phyloP scores from a whole-genome alignment of 2,329 filamentous ascomycete species.

The Myrmaecium sp. region DNA sequence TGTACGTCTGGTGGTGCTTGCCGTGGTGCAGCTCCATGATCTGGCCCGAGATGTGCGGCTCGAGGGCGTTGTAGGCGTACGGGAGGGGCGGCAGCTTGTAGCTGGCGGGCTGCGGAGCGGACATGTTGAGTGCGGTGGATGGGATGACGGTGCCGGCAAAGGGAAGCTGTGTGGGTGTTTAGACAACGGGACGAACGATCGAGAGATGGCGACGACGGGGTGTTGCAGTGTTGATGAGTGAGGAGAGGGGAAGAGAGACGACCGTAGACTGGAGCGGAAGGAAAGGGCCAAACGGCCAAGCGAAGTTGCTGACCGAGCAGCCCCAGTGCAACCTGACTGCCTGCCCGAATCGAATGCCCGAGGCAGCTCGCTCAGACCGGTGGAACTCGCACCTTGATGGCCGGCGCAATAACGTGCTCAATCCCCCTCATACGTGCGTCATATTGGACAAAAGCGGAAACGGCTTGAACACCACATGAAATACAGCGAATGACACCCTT shows the following conservation, averaged over 20 bases:
- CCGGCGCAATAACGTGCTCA: too few species aligned
- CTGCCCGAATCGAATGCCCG: too few species aligned
- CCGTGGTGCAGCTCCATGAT: slow-evolving; percentile 71
- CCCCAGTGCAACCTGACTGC: too few species aligned
- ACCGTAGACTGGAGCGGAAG: too few species aligned
- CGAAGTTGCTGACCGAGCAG: too few species aligned
- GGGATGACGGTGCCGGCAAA: slow-evolving; percentile 6
- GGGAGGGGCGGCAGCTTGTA: slow-evolving; percentile 50
- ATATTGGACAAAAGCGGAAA: too few species aligned
- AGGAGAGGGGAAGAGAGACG: slow-evolving; percentile 1
- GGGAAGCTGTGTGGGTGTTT: not conserved
- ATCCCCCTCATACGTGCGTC: too few species aligned
- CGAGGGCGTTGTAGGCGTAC: slow-evolving; percentile 55
- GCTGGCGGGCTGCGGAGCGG: slow-evolving; percentile 20
- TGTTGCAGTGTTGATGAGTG: slow-evolving; percentile 4
- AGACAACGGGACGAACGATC: not conserved
- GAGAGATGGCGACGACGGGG: slow-evolving; percentile 2
- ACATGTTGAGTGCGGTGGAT: slow-evolving; percentile 16
- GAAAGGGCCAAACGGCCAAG: too few species aligned
- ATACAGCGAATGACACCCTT: too few species aligned
- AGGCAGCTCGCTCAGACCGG: too few species aligned
- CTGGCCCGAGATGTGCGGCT: slow-evolving; percentile 56
- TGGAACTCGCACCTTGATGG: too few species aligned
- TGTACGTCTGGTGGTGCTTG: slow-evolving; percentile 67
- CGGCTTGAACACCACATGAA: too few species aligned